phyloP scores from a whole-genome alignment of 2,329 filamentous ascomycete species.

The Pseudophaeomoniella oleicola region DNA sequence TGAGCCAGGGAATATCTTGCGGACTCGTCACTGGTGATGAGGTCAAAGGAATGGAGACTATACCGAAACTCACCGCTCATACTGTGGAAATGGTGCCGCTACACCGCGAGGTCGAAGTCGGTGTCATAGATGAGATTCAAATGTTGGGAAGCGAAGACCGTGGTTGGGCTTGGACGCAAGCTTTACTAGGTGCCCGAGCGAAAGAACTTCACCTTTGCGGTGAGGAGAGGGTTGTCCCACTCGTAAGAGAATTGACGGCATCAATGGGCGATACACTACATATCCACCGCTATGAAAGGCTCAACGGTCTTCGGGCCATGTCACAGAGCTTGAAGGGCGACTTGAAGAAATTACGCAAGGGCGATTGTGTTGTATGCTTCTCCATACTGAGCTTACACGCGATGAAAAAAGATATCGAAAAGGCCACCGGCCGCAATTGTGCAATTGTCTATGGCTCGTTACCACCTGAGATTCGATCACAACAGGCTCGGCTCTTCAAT shows the following conservation, averaged over 20 bases:
- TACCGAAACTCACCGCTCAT: constrained; percentile 54
- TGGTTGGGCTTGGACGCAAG: constrained; percentile 90
- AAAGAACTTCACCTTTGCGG: constrained; percentile 88
- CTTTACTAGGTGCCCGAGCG: constrained; percentile 72
- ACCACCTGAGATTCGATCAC: constrained; percentile 80
- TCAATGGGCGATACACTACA: constrained; percentile 68
- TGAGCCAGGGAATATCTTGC: constrained; percentile 60
- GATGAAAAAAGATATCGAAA: constrained; percentile 65
- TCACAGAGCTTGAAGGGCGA: constrained; percentile 46
- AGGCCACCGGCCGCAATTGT: constrained; percentile 59
- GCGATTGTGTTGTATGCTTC: constrained; percentile 82
- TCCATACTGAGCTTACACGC: constrained; percentile 69
- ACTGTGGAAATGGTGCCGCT: constrained; percentile 81
- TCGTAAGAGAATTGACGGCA: constrained; percentile 65
- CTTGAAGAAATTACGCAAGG: constrained; percentile 59
- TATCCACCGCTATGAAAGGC: constrained; percentile 68
- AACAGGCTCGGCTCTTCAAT: constrained; percentile 88
- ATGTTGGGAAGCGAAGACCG: constrained; percentile 74
- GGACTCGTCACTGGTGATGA: constrained; percentile 87
- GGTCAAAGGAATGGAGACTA: constrained; percentile 31
- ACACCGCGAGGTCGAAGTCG: constrained; percentile 56
- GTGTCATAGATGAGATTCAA: constrained; percentile 96
- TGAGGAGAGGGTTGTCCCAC: constrained; percentile 64
- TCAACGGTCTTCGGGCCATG: constrained; percentile 63
- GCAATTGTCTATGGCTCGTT: constrained; percentile 87